Percentiles rank a stretch among this genome's conserved stretches.
Evolutionary conservation across 768 basidiomycete species (phyloP).

Genomic region (Peribolospora baueri): DNA sequence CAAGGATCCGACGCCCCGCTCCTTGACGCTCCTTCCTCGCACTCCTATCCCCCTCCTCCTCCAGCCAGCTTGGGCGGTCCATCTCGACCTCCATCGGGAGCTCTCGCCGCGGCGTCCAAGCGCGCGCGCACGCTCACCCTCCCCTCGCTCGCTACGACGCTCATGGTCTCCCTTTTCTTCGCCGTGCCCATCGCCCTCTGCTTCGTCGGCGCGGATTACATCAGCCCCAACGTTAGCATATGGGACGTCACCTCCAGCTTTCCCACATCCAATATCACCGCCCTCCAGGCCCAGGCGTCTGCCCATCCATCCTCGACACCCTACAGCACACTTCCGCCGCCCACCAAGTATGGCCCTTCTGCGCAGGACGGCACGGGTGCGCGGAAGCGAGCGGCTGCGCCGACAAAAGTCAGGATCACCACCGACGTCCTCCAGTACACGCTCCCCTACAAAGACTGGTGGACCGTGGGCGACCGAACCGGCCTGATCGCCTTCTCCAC

Average conservation of each 20-base stretch:
- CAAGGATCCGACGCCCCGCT: no score
- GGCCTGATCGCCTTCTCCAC: constrained; percentile 50
- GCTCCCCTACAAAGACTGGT: constrained; percentile 34
- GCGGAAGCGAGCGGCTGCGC: no score
- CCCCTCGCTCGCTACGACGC: constrained; percentile 41
- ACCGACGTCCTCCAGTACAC: constrained; percentile 15
- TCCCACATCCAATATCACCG: constrained; percentile 9
- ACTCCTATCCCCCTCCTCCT: no score
- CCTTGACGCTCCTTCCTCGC: no score
- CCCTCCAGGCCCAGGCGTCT: neutral
- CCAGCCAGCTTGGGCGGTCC: no score
- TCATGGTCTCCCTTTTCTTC: constrained; percentile 27
- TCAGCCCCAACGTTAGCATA: constrained; percentile 28
- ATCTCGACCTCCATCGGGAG: no score
- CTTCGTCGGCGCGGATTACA: constrained; percentile 44
- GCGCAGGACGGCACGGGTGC: no score
- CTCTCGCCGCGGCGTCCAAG: no score
- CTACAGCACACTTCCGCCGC: neutral
- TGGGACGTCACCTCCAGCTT: constrained; percentile 22
- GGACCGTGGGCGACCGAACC: constrained; percentile 42
- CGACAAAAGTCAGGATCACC: no score
- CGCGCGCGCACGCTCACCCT: constrained; percentile 15
- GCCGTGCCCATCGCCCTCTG: constrained; percentile 26
- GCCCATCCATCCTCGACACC: constrained; percentile 1
- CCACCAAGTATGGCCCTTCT: no score